Evolutionary conservation across 2,329 filamentous ascomycete genomes (phyloP).

Genomic region (Aspergillus fijiensis): DNA sequence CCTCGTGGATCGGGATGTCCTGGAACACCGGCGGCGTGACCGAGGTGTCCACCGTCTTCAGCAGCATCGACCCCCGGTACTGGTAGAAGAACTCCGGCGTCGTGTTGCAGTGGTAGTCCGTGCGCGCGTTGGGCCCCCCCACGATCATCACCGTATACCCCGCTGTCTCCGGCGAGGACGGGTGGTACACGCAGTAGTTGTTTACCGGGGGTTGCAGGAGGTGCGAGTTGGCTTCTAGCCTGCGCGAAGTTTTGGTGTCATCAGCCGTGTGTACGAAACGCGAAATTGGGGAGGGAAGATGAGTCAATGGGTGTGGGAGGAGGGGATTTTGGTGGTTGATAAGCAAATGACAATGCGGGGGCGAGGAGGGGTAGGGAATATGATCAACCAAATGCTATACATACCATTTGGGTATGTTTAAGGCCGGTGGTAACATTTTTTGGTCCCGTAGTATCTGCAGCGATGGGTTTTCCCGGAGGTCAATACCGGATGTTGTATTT

Average conservation of each 20-base stretch:
- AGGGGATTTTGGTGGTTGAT: constrained; percentile 10
- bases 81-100: constrained; percentile 99
- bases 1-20: constrained; percentile 87
- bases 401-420: constrained; percentile 51
- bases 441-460: neutral
- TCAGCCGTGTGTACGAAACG: neutral
- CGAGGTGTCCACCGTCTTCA: constrained; percentile 77
- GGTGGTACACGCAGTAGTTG: constrained; percentile 94
- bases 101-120: constrained; percentile 97
- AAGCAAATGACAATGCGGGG: neutral
- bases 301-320: constrained; percentile 16
- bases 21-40: constrained; percentile 61
- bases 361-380: neutral
- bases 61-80: constrained; percentile 86
- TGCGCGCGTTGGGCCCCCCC: constrained; percentile 91
- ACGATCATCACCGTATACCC: constrained; percentile 93
- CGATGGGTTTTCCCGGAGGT: neutral
- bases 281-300: neutral
- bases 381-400: no score
- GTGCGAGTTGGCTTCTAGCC: constrained; percentile 89
- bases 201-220: constrained; percentile 92
- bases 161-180: constrained; percentile 66
- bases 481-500: neutral
- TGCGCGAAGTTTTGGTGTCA: constrained; percentile 36
- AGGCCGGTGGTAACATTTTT: constrained; percentile 38